phyloP scores from a whole-genome alignment of 495 filamentous ascomycete species.

The Penicillium odoratum region DNA sequence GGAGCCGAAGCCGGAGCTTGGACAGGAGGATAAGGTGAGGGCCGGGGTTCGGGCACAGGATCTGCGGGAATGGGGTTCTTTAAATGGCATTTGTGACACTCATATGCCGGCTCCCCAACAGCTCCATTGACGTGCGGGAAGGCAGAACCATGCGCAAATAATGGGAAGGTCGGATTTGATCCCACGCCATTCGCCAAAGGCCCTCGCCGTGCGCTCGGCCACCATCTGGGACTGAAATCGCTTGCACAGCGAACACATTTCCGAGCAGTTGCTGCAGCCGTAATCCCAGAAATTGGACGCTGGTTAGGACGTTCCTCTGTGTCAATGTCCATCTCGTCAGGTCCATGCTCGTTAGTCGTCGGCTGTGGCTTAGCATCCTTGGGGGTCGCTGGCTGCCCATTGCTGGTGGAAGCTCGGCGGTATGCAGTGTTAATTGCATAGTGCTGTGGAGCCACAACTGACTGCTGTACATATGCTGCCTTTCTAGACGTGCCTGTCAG shows the following conservation, averaged over 20 bases:
- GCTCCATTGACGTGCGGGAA: constrained; percentile 38
- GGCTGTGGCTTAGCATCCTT: constrained; percentile 34
- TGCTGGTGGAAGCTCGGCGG: constrained; percentile 43
- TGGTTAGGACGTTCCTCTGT: constrained; percentile 29
- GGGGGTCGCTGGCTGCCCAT: constrained; percentile 21
- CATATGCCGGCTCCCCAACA: constrained; percentile 26
- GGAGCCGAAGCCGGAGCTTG: neutral
- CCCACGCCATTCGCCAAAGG: constrained; percentile 37
- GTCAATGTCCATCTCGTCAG: constrained; percentile 42
- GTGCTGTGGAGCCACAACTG: constrained; percentile 38
- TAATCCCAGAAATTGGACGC: constrained; percentile 4
- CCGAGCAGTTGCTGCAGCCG: constrained; percentile 24
- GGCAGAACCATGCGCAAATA: constrained; percentile 19
- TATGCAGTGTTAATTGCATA: constrained; percentile 23
- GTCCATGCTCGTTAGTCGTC: constrained; percentile 27
- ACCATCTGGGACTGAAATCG: constrained; percentile 45
- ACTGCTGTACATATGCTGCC: constrained; percentile 64
- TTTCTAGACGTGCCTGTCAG: constrained; percentile 91
- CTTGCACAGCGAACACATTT: constrained; percentile 43
- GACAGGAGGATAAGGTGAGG: constrained; percentile 32
- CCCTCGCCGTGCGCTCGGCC: constrained; percentile 37
- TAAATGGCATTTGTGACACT: constrained; percentile 56
- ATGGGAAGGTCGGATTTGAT: constrained; percentile 10
- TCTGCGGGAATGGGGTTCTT: constrained; percentile 32
- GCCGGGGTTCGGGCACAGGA: constrained; percentile 35